Evolutionary conservation across 2,329 filamentous ascomycete genomes (phyloP).

Genomic region (Trichoderma koningiopsis): DNA sequence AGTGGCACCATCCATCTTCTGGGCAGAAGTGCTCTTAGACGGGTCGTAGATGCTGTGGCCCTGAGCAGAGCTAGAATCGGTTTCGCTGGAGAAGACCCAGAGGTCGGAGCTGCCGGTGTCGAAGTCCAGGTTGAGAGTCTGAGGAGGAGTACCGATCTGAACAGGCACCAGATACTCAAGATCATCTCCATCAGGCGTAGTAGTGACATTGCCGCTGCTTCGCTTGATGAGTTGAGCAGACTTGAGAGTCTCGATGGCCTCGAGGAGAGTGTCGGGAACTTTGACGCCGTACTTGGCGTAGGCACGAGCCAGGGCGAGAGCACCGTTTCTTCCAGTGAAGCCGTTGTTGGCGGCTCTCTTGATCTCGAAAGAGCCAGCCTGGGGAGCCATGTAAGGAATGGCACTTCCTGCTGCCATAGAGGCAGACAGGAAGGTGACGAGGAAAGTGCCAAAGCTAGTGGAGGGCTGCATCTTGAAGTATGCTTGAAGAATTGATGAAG

Average conservation of each 20-base stretch:
- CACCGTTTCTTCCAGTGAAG: conserved; percentile 24
- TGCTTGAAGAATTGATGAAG: not conserved
- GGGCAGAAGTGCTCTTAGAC: conserved; percentile 41
- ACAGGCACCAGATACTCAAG: conserved; percentile 28
- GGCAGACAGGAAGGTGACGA: conserved; percentile 23
- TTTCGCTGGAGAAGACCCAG: conserved; percentile 47
- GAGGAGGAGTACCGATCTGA: conserved; percentile 30
- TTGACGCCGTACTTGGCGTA: conserved; percentile 28
- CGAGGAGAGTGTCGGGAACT: conserved; percentile 20
- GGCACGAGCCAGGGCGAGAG: conserved; percentile 26
- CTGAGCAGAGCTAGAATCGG: conserved; percentile 38
- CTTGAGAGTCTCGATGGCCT: conserved; percentile 21
- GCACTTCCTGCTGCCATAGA: conserved; percentile 22
- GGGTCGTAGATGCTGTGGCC: conserved; percentile 47
- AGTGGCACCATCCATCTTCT: conserved; percentile 39
- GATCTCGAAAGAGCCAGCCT: conserved; percentile 17
- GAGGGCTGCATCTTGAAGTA: conserved; percentile 19
- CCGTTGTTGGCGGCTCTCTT: conserved; percentile 16
- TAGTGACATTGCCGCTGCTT: conserved; percentile 17
- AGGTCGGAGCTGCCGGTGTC: conserved; percentile 36
- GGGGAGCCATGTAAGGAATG: conserved; percentile 3
- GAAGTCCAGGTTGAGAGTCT: conserved; percentile 29
- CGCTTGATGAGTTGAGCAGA: conserved; percentile 10
- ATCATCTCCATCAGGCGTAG: conserved; percentile 24
- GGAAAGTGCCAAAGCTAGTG: conserved; percentile 19